Conservation (phyloP, 345 rosid genomes). For the Gossypium raimondii region DNA sequence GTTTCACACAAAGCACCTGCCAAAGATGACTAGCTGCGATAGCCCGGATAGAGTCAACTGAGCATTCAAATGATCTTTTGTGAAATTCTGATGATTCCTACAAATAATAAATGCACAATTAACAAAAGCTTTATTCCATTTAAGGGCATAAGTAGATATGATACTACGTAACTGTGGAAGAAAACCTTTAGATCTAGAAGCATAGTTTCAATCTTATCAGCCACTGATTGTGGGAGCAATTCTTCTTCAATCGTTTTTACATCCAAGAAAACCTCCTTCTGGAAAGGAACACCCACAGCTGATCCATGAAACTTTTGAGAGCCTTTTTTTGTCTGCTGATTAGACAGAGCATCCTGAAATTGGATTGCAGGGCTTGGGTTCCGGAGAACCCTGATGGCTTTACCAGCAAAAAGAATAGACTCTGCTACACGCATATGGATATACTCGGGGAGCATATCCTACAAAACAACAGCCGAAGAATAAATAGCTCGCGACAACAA, state of each 20-base stretch:
- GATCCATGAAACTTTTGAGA: constrained; percentile 56
- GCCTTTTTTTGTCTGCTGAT: constrained; percentile 50
- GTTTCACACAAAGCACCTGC: constrained; percentile 64
- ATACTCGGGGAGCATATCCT: constrained; percentile 95
- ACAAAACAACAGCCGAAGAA: constrained; percentile 31
- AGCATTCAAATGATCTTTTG: constrained; percentile 84
- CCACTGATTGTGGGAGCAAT: constrained; percentile 87
- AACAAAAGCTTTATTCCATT: background rate
- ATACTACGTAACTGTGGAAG: constrained; percentile 2
- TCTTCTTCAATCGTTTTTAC: constrained; percentile 59
- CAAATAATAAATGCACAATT: constrained; percentile 15
- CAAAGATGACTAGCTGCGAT: constrained; percentile 98
- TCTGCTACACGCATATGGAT: constrained; percentile 88
- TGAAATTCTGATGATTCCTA: constrained; percentile 93
- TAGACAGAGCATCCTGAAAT: constrained; percentile 48
- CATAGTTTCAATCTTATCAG: constrained; percentile 93
- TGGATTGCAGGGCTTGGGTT: constrained; percentile 77
- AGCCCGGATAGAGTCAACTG: constrained; percentile 82
- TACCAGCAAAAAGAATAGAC: constrained; percentile 93
- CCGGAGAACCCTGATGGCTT: constrained; percentile 91
- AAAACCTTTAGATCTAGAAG: constrained; percentile 78
- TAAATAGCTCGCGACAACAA: constrained; percentile 12
- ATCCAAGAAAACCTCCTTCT: constrained; percentile 48
- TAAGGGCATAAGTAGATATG: constrained; percentile 4
- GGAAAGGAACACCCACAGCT: constrained; percentile 43